Base-by-base conservation (phyloP, 192 early-diverging fungal genomes). In the Allomyces macrogynus region DNA sequence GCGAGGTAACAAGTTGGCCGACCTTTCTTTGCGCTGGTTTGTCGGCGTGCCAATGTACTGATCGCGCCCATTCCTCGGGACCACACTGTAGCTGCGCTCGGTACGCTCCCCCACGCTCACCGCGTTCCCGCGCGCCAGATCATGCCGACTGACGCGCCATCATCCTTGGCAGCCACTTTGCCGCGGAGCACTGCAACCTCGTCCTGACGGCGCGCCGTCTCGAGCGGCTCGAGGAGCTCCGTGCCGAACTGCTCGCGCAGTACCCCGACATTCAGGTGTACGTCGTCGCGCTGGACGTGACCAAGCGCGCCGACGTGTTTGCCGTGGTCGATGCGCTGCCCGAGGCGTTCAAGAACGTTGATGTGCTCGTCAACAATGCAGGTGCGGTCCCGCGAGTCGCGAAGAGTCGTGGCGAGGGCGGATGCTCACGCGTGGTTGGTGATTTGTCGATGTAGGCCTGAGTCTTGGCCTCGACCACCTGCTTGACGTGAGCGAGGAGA, bases 281-380 rank as follows among this genome's bases (percentile, higher is more conserved):
- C 43, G 69, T 79, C 12, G 76, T 83, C 27, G 77, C 75, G 10
- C 72, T 95, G 3, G 89, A 95, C 71, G 89, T 95, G 16, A 76
- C 83, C 16, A 71, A 81, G 65, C 67, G 77, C 4, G 64, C 68
- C 16, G 73, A 80, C 5, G 80, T 89, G 49, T 67, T 77, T 43
- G 26, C 66, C 1, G 77, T 71, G 9, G 64, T 87, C 10, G 42
- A 64, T 3, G 67, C 23, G 23, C 78, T 91, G 7, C 85, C 88
- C 0, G 66, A 62, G 7, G 70, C 71, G 2, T 79, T 87, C 67
- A 71, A 81, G 10, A 71, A 77, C 62, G 74, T 95, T 9, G 86
- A 92, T 74, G 77, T 93, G 0, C 74, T 95, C n/a, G 84, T 95
- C 12, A 93, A 95, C 80, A 93, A 93, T 72, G 91, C 90, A 14